Conservation (phyloP, 2,329 filamentous ascomycete genomes). For the Colletotrichum sp. region DNA sequence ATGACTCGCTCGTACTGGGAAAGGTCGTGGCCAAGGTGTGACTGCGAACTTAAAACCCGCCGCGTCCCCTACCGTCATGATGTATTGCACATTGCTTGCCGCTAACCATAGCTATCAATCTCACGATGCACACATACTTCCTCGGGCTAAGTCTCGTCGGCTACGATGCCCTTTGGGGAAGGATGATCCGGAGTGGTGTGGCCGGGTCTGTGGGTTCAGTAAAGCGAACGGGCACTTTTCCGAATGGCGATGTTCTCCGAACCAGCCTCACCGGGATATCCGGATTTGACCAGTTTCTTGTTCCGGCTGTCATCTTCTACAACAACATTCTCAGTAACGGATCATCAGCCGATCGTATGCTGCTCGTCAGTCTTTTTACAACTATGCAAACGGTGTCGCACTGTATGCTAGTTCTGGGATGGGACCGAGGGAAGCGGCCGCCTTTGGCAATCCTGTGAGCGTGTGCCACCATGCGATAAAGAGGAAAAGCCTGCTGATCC, state of each 20-base stretch:
- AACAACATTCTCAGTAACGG: neutral
- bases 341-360: neutral
- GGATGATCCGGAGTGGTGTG: neutral
- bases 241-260: neutral
- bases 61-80: neutral
- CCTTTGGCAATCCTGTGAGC: neutral
- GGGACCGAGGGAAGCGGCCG: neutral
- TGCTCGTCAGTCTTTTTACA: neutral
- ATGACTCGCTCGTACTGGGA: neutral
- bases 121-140: slow-evolving; percentile 1
- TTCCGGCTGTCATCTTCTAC: slow-evolving; percentile 5
- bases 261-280: neutral
- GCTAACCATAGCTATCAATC: neutral
- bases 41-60: neutral
- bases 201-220: neutral
- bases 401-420: neutral
- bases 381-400: neutral
- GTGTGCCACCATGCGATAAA: rapidly evolving
- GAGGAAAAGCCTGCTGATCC: neutral
- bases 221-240: neutral
- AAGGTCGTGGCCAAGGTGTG: neutral
- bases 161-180: neutral
- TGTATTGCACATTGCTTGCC: neutral
- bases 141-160: neutral
- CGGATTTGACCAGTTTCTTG: neutral